Evolutionary conservation across 2,329 filamentous ascomycete species (phyloP), one percentile per base, ranked within the genome.

Genomic region (Fusarium ramigenum): DNA sequence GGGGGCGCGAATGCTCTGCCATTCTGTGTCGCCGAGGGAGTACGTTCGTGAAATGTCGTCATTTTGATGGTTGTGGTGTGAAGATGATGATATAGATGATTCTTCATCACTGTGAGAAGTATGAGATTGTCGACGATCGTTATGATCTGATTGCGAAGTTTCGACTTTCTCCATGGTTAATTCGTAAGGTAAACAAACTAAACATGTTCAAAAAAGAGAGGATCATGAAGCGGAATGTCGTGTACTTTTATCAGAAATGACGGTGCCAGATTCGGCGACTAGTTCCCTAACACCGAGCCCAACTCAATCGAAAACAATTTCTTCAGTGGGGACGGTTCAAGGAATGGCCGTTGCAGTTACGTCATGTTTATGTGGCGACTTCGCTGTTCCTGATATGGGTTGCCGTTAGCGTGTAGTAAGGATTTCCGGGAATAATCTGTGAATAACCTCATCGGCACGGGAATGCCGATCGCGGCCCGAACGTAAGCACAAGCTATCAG

Each of bases 221-320:
- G n/a, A 50, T 50, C 28, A 9, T n/a, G 21, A 23, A 50, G 54
- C 36, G 57, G 57, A 47, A 21, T 34, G 16, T 18, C 9, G 4
- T n/a, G 21, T 70, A 39, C 37, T 49, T 73, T 58, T 66, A 60
- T 30, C n/a, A 19, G 32, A 23, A 36, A 46, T 19, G 32, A 54
- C 54, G 46, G 69, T 14, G 39, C 69, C 56, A 70, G 25, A 39
- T 56, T 73, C 70, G 70, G 70, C 70, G n/a, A 70, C 46, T 54
- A 32, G 37, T 39, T 8, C 34, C 7, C 36, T 54, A 69, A 63
- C 36, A 28, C 59, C 66, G 52, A 47, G 32, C 9, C 16, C 36
- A 36, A 32, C 10, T 36, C 15, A 16, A 10, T 12, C 11, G 30
- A 37, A 67, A 15, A 39, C 30, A 21, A 30, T 46, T 42, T 52